phyloP scores from a whole-genome alignment of 768 basidiomycete genomes.

The Pisolithus albus region DNA sequence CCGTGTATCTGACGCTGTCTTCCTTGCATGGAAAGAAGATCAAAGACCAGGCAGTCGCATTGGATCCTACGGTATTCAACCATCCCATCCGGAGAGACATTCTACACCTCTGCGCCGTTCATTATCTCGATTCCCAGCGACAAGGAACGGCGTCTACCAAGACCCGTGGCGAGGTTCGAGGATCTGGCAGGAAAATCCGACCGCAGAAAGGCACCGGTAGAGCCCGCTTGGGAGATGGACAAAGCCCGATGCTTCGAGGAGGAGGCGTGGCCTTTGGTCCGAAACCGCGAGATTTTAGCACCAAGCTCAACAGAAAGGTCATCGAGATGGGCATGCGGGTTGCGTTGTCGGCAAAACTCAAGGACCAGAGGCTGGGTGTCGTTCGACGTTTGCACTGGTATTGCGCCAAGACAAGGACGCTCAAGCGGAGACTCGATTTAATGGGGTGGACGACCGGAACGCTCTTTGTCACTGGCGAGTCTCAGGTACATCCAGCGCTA shows the following conservation, averaged over 20 bases:
- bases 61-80: conserved; percentile 79
- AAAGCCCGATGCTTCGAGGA: conserved; percentile 81
- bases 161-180: conserved; percentile 83
- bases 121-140: conserved; percentile 82
- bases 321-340: conserved; percentile 89
- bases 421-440: conserved; percentile 54
- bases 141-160: conserved; percentile 91
- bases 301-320: conserved; percentile 88
- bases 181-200: conserved; percentile 83
- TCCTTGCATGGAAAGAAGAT: conserved; percentile 42
- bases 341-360: conserved; percentile 77
- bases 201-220: conserved; percentile 87
- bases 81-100: conserved; percentile 89
- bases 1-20: conserved; percentile 58
- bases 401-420: conserved; percentile 60
- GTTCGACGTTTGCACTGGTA: conserved; percentile 70
- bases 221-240: conserved; percentile 85
- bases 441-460: conserved; percentile 63
- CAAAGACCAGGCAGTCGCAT: conserved; percentile 45
- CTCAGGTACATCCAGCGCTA: conserved; percentile 47
- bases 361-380: conserved; percentile 66
- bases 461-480: conserved; percentile 67
- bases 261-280: conserved; percentile 93
- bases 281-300: conserved; percentile 86
- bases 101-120: conserved; percentile 84